Conservation (phyloP, 106 monocot genomes). For the Chionographis japonica region DNA sequence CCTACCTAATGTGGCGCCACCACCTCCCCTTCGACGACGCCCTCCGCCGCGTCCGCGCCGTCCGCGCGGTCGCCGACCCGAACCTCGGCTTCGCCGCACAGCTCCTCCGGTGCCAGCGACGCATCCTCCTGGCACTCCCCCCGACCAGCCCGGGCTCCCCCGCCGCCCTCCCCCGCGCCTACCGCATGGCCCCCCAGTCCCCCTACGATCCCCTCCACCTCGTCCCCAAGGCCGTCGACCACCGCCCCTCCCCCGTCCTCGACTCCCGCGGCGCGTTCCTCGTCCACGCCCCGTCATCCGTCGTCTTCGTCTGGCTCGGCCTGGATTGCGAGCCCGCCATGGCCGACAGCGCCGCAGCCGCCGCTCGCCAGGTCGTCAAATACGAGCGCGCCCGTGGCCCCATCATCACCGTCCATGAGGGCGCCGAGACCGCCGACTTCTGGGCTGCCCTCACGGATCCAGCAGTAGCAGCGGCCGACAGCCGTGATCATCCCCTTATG, state of each 20-base stretch:
- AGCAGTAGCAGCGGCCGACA: not conserved
- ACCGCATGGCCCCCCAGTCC: constrained; percentile 65
- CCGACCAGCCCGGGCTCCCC: constrained; percentile 16
- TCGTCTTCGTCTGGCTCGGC: constrained; percentile 70
- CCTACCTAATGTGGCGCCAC: constrained; percentile 73
- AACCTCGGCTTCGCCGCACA: constrained; percentile 81
- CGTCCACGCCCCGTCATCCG: constrained; percentile 26
- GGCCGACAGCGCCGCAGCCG: constrained; percentile 31
- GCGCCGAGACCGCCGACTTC: constrained; percentile 44
- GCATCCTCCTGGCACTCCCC: constrained; percentile 22
- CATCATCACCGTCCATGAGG: constrained; percentile 41
- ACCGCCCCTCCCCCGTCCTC: constrained; percentile 10
- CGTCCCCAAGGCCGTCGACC: constrained; percentile 53
- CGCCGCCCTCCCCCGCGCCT: constrained; percentile 10
- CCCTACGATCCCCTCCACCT: constrained; percentile 72
- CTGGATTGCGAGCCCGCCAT: constrained; percentile 36
- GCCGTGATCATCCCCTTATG: not conserved
- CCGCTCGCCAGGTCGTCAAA: constrained; percentile 53
- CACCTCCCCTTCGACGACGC: constrained; percentile 48
- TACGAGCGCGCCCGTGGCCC: constrained; percentile 55
- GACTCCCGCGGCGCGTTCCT: constrained; percentile 78
- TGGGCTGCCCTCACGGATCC: constrained; percentile 30
- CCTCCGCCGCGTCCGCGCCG: constrained; percentile 45
- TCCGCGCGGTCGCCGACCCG: constrained; percentile 52
- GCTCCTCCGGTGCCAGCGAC: constrained; percentile 56